Evolutionary conservation across 805 yeast genomes (phyloP).

Genomic region (Candida awuae): DNA sequence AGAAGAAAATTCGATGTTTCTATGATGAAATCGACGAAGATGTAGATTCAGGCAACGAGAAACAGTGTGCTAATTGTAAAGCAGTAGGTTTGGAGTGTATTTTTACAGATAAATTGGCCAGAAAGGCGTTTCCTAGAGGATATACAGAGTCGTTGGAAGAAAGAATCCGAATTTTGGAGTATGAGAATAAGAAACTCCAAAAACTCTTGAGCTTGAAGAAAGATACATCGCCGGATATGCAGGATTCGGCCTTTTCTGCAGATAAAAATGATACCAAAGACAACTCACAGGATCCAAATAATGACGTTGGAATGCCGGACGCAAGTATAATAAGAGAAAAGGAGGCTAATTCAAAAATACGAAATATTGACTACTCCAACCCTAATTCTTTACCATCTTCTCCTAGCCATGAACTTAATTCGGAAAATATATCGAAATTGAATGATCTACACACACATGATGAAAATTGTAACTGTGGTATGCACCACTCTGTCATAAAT

Average conservation of each 20-base stretch:
- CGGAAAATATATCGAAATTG: constrained; percentile 25
- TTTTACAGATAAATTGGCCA: constrained; percentile 75
- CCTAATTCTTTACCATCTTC: neutral
- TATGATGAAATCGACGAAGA: constrained; percentile 23
- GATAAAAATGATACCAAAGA: neutral
- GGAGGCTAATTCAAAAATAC: no score
- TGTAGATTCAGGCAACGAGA: constrained; percentile 15
- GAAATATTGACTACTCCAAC: neutral
- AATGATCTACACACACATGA: constrained; percentile 31
- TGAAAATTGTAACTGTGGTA: constrained; percentile 54
- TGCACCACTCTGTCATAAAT: constrained; percentile 47
- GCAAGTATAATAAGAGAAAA: no score
- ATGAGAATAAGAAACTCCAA: constrained; percentile 63
- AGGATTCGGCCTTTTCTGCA: neutral
- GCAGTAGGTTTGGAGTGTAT: constrained; percentile 82
- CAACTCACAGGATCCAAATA: no score
- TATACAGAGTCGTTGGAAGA: constrained; percentile 88
- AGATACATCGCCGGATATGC: neutral
- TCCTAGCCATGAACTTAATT: constrained; percentile 15
- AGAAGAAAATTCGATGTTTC: constrained; percentile 64
- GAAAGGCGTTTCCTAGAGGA: constrained; percentile 86
- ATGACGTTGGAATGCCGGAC: no score
- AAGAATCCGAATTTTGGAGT: constrained; percentile 76
- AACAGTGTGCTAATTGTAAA: constrained; percentile 73
- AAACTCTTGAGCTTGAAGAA: constrained; percentile 51